Evolutionary conservation across 148 eudicot species (phyloP).

Genomic region (Vaccinium corymbosum): DNA sequence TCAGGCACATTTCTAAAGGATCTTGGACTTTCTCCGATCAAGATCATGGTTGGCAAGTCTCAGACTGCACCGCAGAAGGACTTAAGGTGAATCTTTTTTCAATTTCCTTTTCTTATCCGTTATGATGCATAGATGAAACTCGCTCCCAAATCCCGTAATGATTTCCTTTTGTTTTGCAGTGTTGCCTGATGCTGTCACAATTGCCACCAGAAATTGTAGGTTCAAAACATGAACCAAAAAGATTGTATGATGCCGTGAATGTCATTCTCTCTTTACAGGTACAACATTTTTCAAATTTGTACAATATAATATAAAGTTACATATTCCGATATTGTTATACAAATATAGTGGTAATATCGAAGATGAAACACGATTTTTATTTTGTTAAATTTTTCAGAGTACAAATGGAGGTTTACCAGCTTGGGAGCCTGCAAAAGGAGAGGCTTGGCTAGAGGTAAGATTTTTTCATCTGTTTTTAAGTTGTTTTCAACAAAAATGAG

Average conservation of each 20-base stretch:
- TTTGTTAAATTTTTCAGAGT: conserved; percentile 24
- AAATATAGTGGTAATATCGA: background rate
- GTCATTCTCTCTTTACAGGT: conserved; percentile 50
- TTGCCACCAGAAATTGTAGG: conserved; percentile 46
- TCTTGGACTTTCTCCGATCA: conserved; percentile 56
- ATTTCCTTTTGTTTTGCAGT: conserved; percentile 18
- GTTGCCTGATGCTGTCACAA: conserved; percentile 35
- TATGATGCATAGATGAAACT: background rate
- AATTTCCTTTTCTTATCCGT: background rate
- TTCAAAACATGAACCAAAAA: conserved; percentile 22
- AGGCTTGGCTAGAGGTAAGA: conserved; percentile 50
- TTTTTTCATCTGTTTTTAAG: background rate
- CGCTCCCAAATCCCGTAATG: background rate
- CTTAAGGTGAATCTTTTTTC: conserved; percentile 34
- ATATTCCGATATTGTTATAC: background rate
- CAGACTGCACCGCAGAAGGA: conserved; percentile 62
- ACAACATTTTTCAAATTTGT: background rate
- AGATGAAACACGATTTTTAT: background rate
- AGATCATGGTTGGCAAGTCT: conserved; percentile 65
- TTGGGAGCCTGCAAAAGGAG: conserved; percentile 43
- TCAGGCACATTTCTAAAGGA: conserved; percentile 50
- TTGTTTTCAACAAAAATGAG: background rate
- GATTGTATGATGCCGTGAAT: conserved; percentile 47
- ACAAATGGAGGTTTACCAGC: conserved; percentile 50
- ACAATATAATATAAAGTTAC: background rate